These are phyloP conservation scores for Ustilago loliicola DNA, from an alignment of 1,284 basidiomycete genomes.

Conservation along the genomic window DNA sequence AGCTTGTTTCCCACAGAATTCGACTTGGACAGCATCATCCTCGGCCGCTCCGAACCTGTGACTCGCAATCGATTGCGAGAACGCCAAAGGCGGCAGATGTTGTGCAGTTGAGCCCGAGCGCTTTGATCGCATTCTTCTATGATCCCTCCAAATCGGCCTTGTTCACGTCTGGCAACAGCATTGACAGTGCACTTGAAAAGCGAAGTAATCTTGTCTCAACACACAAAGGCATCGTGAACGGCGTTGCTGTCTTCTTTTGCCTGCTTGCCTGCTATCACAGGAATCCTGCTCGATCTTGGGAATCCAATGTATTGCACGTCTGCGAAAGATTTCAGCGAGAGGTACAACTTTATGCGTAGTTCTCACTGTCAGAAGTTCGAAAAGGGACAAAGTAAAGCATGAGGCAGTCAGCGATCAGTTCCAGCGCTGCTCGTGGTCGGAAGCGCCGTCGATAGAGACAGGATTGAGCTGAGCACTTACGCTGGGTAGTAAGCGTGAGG, in stretches of 20 bases:
- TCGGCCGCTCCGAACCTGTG: background rate
- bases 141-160: too few species aligned
- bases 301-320: constrained; percentile 1
- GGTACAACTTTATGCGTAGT: constrained; percentile 39
- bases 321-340: background rate
- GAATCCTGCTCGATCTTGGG: background rate
- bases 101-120: background rate
- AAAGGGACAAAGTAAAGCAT: constrained; percentile 2
- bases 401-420: constrained; percentile 4
- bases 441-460: too few species aligned
- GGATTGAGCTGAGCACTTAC: constrained; percentile 31
- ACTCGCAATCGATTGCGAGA: background rate
- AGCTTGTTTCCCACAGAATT: background rate
- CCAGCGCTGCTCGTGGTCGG: background rate
- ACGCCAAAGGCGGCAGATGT: background rate
- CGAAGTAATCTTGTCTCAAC: background rate
- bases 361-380: constrained; percentile 39
- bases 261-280: background rate
- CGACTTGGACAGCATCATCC: background rate
- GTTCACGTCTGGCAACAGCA: background rate
- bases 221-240: background rate
- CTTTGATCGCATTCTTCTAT: background rate
- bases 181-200: background rate
- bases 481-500: constrained; percentile 67
- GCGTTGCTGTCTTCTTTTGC: background rate